Evolutionary conservation across 805 yeast species (phyloP).

Genomic region (Diddensiella santjacobensis): DNA sequence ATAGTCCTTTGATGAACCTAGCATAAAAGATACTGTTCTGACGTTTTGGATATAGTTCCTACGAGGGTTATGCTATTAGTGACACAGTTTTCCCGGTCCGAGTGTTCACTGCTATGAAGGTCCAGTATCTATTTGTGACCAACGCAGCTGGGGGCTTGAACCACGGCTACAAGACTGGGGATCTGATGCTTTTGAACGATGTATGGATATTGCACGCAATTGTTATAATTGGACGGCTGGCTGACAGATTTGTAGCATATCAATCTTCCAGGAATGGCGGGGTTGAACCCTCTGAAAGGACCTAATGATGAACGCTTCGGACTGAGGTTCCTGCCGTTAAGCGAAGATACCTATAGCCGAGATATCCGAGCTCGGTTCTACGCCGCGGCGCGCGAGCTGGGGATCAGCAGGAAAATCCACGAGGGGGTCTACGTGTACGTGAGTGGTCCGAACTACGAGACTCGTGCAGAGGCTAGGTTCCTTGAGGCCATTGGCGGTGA

Average conservation of each 20-base stretch:
- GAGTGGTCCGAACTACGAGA: conserved; percentile 92
- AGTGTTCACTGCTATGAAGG: conserved; percentile 61
- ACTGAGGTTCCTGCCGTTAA: conserved; percentile 80
- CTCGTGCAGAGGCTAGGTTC: conserved; percentile 85
- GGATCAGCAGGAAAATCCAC: conserved; percentile 55
- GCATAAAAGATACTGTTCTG: conserved; percentile 2
- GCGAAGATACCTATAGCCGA: conserved; percentile 78
- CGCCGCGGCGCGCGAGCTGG: conserved; percentile 47
- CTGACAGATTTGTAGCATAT: conserved; percentile 48
- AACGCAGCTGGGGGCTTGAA: conserved; percentile 95
- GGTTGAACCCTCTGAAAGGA: conserved; percentile 83
- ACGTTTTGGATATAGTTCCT: conserved; percentile 45
- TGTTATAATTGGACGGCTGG: neutral
- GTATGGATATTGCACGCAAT: conserved; percentile 11
- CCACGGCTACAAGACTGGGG: conserved; percentile 67
- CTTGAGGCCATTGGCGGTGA: conserved; percentile 76
- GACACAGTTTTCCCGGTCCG: conserved; percentile 85
- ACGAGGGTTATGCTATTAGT: conserved; percentile 84
- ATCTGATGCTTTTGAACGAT: conserved; percentile 83
- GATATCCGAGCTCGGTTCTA: conserved; percentile 62
- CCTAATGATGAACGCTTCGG: conserved; percentile 78
- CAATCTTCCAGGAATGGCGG: conserved; percentile 87
- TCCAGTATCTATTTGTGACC: conserved; percentile 60
- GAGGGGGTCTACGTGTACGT: conserved; percentile 87
- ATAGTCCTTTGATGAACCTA: too few relatives aligned